Conservation (phyloP, 306 rosid species). For the Myrica gale region DNA sequence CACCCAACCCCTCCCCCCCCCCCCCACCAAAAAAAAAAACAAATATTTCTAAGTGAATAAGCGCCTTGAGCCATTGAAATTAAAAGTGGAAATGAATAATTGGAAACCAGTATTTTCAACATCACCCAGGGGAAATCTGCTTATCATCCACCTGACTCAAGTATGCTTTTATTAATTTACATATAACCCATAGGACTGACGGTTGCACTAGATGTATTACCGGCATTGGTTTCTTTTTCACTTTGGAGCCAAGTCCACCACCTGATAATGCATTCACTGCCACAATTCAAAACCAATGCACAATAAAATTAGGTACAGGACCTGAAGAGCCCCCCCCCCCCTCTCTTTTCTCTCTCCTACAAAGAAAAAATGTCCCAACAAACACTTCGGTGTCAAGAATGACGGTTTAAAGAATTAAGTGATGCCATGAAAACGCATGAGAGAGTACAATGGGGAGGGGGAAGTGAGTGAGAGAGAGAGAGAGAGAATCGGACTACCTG, state of each 20-base stretch:
- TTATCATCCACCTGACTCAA: background rate
- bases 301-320: constrained; percentile 10
- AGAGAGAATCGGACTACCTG: constrained; percentile 39
- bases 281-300: constrained; percentile 25
- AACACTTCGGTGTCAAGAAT: too few relatives aligned
- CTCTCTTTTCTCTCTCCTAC: too few relatives aligned
- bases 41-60: too few relatives aligned
- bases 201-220: constrained; percentile 34
- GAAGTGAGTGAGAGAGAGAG: background rate
- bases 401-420: too few relatives aligned
- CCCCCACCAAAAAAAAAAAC: background rate
- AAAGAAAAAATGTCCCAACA: too few relatives aligned
- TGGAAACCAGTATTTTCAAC: background rate
- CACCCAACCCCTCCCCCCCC: background rate
- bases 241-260: constrained; percentile 83
- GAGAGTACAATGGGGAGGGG: background rate
- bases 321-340: background rate
- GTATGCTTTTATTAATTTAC: constrained; percentile 32
- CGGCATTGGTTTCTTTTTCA: constrained; percentile 34
- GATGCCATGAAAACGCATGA: too few relatives aligned
- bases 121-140: background rate
- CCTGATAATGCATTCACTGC: constrained; percentile 74
- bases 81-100: background rate
- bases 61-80: background rate
- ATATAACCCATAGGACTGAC: constrained; percentile 20